Evolutionary conservation across 768 basidiomycete species (phyloP), one percentile per base, ranked within the genome.

Genomic region (Mycena pura): DNA sequence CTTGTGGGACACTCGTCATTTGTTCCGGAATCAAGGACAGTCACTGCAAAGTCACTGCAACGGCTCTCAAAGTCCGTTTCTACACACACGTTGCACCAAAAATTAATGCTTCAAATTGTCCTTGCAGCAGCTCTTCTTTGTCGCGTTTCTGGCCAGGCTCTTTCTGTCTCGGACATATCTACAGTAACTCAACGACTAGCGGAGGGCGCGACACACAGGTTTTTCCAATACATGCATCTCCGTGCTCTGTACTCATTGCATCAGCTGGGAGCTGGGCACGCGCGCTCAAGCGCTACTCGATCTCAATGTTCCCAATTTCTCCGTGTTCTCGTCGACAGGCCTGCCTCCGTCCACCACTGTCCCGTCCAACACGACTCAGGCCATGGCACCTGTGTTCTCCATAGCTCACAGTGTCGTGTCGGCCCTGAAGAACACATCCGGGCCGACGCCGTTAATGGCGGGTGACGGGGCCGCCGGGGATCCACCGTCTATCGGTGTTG

Each of bases 401-500:
- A 88, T 91, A 29, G 82, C 86, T 0, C 72, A 73, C 1, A 66
- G 72, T 24, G 76, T 85, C 21, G 84, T 92, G n/a, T 63, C 73
- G 3, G 85, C 31, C 68, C 80, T 11, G 39, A 77, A 73, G 28
- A 74, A 78, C 28, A 66, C 76, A 14, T 70, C 74, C 3, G 84
- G 82, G 15, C 84, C 88, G 2, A 85, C 86, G 65, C 84, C 89
- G 0, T 76, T 94, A 17, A 74, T 87, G 6, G 66, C 74, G 3
- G 81, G 83, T 40, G 85, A 87, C 28, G 78, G 82, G 38, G 87
- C 89, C 15, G 91, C 87, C 0, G 87, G 80, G 0, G 95, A 96
- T 69, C 93, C 94, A 0, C 85, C 93, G 0, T 88, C 86, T 44
- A 81, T 90, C n/a, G 92, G 91, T 2, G 81, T 90, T 29, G 82